Base-by-base conservation (phyloP, 2,329 filamentous ascomycete genomes). In the Arthrobotrys sinensis region DNA sequence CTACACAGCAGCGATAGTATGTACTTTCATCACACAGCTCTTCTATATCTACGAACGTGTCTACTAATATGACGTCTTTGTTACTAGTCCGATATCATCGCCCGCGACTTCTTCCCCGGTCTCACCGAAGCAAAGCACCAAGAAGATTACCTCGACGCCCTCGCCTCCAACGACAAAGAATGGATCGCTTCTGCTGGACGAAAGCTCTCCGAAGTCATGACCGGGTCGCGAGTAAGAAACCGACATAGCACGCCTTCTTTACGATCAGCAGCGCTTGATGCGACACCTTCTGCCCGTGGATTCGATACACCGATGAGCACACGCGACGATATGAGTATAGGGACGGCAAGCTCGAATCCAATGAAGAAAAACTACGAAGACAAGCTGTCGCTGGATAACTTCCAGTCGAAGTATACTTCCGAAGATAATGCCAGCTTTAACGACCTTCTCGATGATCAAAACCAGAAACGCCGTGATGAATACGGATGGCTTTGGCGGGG, bases 351-450 rank as follows among this genome's bases (percentile, higher is more conserved):
- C n/a, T 60, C 55, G 21, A 70, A 79, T 4, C 69, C 53, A 8
- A 75, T 85, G 63, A 86, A 85, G 67, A 85, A 86, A 73, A 85
- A 87, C 36, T 86, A 93, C 16, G 91, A 97, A 83, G 90, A 91
- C 48, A 91, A 91, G 81, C 90, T 98, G 87, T 94, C 91, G 76
- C 88, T 99, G 0, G 90, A 91, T 66, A 89, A 91, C 0, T 99
- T 97, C 82, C 96, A 99, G 83, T 89, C 92, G 2, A 95, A 93
- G 81, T 98, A 97, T 85, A 99, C 95, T 0, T 97, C 93, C 82
- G 96, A 99, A 84, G 96, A 99, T 84, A 98, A 98, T 83, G 96
- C 97, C 83, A 96, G 93, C 81, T 98, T 99, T 86, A 97, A 97
- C 84, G 92, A 91, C 81, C 87, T 99, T 0, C 86, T 98, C 32